Evolutionary conservation across 495 filamentous ascomycete genomes (phyloP).

Genomic region (Articulospora tetracladia): DNA sequence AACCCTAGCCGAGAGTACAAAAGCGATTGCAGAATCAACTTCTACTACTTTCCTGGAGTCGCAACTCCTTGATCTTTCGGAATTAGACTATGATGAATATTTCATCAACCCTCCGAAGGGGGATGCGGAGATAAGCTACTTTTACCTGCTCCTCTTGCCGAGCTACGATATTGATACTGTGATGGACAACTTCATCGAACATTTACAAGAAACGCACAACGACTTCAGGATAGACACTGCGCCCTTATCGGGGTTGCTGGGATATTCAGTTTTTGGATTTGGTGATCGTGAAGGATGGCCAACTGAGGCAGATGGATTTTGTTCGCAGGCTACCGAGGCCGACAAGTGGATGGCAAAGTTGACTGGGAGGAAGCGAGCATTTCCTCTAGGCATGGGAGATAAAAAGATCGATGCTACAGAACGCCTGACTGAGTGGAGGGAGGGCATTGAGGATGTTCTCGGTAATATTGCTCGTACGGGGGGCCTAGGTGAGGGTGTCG

Average conservation of each 20-base stretch:
- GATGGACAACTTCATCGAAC: conserved; percentile 73
- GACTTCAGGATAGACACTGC: conserved; percentile 95
- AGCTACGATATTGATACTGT: conserved; percentile 92
- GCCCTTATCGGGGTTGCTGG: conserved; percentile 68
- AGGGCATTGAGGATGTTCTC: conserved; percentile 69
- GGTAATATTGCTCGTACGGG: conserved; percentile 56
- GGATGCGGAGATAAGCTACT: conserved; percentile 44
- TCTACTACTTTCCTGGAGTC: conserved; percentile 48
- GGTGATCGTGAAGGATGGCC: conserved; percentile 91
- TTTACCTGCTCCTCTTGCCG: conserved; percentile 81
- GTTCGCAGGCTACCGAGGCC: conserved; percentile 80
- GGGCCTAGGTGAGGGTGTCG: conserved; percentile 71
- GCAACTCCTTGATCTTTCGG: conserved; percentile 71
- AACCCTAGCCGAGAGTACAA: conserved; percentile 38
- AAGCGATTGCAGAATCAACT: conserved; percentile 15
- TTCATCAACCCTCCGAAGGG: conserved; percentile 64
- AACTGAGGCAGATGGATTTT: conserved; percentile 84
- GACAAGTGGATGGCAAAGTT: conserved; percentile 96
- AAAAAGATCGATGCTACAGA: conserved; percentile 65
- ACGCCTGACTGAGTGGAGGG: conserved; percentile 70
- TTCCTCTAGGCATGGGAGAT: conserved; percentile 84
- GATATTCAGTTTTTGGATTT: conserved; percentile 91
- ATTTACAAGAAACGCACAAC: conserved; percentile 86
- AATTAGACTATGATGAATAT: conserved; percentile 88
- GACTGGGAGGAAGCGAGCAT: conserved; percentile 72